Conservation (phyloP, 306 rosid species). For the Dryas octopetala region DNA sequence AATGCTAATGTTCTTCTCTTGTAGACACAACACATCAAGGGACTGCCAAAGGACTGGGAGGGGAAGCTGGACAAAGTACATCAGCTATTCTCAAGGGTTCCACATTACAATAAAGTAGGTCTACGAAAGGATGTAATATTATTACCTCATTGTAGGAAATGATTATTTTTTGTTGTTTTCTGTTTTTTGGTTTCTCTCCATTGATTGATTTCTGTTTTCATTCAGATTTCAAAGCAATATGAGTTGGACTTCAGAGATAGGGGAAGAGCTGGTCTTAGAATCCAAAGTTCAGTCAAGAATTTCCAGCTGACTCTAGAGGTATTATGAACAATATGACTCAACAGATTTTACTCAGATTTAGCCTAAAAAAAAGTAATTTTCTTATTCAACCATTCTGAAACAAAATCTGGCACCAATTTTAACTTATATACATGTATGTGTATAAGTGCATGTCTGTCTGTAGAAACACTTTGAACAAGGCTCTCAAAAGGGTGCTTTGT, state of each 20-base stretch:
- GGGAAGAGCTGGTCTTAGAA: slow-evolving; percentile 67
- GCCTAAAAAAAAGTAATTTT: not conserved
- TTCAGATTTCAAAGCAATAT: slow-evolving; percentile 69
- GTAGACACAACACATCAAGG: slow-evolving; percentile 63
- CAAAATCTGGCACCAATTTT: not conserved
- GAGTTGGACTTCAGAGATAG: slow-evolving; percentile 89
- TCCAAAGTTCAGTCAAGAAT: slow-evolving; percentile 78
- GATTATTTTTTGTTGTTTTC: not conserved
- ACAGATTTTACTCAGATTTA: not conserved
- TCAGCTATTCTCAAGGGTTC: slow-evolving; percentile 68
- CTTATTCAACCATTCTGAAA: not conserved
- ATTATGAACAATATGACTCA: slow-evolving; percentile 8
- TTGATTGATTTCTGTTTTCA: slow-evolving; percentile 6
- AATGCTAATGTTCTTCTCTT: not conserved
- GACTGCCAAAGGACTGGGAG: slow-evolving; percentile 76
- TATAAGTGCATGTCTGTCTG: not conserved
- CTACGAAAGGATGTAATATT: not conserved
- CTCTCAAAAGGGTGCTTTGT: not conserved
- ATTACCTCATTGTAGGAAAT: slow-evolving; percentile 3
- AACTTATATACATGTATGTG: not conserved
- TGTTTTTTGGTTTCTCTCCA: not conserved
- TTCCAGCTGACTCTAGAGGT: slow-evolving; percentile 91
- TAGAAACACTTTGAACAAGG: slow-evolving; percentile 1
- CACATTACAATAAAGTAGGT: slow-evolving; percentile 73
- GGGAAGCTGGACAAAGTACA: slow-evolving; percentile 56